Evolutionary conservation across 1,284 basidiomycete genomes (phyloP).

Genomic region (Naganishia cerealis): DNA sequence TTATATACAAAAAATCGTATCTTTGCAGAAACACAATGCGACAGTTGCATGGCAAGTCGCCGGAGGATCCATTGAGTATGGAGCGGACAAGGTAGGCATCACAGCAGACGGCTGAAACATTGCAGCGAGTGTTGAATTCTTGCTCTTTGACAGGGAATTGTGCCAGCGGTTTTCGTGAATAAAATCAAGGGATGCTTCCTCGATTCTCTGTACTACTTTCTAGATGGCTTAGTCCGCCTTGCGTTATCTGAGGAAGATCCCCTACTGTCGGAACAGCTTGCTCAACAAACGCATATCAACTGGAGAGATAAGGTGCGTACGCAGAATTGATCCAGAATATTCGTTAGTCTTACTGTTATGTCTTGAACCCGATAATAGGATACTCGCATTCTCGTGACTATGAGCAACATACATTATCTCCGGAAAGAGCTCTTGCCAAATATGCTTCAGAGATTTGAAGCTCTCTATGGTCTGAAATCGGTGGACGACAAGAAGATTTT

Average conservation of each 20-base stretch:
- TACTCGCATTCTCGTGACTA: constrained; percentile 78
- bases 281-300: constrained; percentile 12
- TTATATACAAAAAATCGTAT: constrained; percentile 71
- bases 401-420: constrained; percentile 84
- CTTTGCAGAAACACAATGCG: constrained; percentile 79
- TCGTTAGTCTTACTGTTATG: background rate
- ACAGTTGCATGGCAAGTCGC: constrained; percentile 79
- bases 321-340: background rate
- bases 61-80: constrained; percentile 65
- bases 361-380: constrained; percentile 60
- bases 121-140: background rate
- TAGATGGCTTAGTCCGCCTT: constrained; percentile 83
- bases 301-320: constrained; percentile 34
- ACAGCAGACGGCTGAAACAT: constrained; percentile 55
- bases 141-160: constrained; percentile 10
- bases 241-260: constrained; percentile 65
- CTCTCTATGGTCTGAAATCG: constrained; percentile 71
- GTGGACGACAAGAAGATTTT: constrained; percentile 75
- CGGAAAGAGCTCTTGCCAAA: constrained; percentile 69
- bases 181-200: constrained; percentile 85
- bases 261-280: constrained; percentile 24
- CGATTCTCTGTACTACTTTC: constrained; percentile 80
- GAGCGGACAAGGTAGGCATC: constrained; percentile 53
- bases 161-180: constrained; percentile 51
- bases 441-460: constrained; percentile 77